Evolutionary conservation across 805 yeast species (phyloP).

Genomic region (Nakazawaea siamensis): DNA sequence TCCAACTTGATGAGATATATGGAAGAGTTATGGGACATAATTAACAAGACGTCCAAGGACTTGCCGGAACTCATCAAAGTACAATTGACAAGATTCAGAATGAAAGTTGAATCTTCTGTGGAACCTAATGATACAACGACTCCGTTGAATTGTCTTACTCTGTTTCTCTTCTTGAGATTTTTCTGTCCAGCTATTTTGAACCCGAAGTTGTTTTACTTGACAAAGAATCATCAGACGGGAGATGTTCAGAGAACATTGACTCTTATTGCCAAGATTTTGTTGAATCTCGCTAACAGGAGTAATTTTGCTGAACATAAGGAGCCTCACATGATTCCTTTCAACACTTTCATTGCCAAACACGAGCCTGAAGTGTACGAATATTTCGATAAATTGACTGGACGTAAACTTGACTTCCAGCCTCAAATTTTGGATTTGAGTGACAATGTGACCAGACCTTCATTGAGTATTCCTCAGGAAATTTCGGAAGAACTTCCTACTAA

Average conservation of each 20-base stretch:
- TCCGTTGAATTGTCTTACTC: conserved; percentile 68
- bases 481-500: conserved; percentile 57
- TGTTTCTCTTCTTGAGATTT: conserved; percentile 76
- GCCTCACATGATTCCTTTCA: conserved; percentile 67
- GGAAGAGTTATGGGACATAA: conserved; percentile 56
- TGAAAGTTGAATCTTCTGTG: conserved; percentile 53
- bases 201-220: conserved; percentile 76
- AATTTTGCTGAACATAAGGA: conserved; percentile 74
- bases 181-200: conserved; percentile 88
- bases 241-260: conserved; percentile 72
- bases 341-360: conserved; percentile 54
- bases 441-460: conserved; percentile 47
- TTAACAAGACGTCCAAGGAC: conserved; percentile 62
- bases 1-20: conserved; percentile 36
- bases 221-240: conserved; percentile 64
- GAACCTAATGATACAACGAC: conserved; percentile 41
- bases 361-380: conserved; percentile 55
- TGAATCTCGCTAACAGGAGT: conserved; percentile 73
- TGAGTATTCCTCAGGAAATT: conserved; percentile 42
- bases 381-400: conserved; percentile 62
- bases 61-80: conserved; percentile 60
- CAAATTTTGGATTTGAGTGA: conserved; percentile 49
- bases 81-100: conserved; percentile 56
- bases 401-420: conserved; percentile 58
- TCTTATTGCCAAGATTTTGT: conserved; percentile 67